These are phyloP conservation scores for Vitis hybrid DNA, from an alignment of 177 flowering plant genomes.

Conservation along the genomic window DNA sequence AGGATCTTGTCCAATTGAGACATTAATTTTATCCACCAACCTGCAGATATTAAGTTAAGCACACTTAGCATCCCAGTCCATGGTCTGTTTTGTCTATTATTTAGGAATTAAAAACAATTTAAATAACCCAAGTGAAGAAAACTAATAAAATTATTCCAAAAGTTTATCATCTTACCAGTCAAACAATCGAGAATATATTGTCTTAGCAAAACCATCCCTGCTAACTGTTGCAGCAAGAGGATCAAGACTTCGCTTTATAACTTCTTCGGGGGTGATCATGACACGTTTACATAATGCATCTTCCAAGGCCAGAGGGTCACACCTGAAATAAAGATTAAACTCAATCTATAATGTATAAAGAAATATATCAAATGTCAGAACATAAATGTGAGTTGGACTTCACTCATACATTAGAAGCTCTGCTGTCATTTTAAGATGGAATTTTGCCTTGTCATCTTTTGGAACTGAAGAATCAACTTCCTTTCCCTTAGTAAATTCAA, in stretches of 20 bases:
- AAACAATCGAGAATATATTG: slow-evolving; percentile 69
- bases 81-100: no score
- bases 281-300: slow-evolving; percentile 80
- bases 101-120: not conserved
- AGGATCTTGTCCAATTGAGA: slow-evolving; percentile 73
- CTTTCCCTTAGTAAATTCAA: slow-evolving; percentile 50
- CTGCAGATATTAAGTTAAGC: slow-evolving; percentile 28
- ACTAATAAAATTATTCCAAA: not conserved
- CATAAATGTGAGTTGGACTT: no score
- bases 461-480: slow-evolving; percentile 56
- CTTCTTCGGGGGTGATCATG: slow-evolving; percentile 85
- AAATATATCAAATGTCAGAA: no score
- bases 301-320: slow-evolving; percentile 59
- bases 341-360: not conserved
- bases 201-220: slow-evolving; percentile 79
- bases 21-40: slow-evolving; percentile 74
- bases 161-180: slow-evolving; percentile 50
- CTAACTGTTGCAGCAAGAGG: slow-evolving; percentile 66
- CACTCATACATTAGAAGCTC: slow-evolving; percentile 54
- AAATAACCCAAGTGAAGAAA: not conserved
- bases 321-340: slow-evolving; percentile 38
- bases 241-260: slow-evolving; percentile 71
- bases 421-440: slow-evolving; percentile 52
- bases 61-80: not conserved
- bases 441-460: slow-evolving; percentile 57